Percentiles rank a stretch among this genome's conserved stretches.
Evolutionary conservation across 148 eudicot genomes (phyloP).

Genomic region (Heliosperma pusillum): DNA sequence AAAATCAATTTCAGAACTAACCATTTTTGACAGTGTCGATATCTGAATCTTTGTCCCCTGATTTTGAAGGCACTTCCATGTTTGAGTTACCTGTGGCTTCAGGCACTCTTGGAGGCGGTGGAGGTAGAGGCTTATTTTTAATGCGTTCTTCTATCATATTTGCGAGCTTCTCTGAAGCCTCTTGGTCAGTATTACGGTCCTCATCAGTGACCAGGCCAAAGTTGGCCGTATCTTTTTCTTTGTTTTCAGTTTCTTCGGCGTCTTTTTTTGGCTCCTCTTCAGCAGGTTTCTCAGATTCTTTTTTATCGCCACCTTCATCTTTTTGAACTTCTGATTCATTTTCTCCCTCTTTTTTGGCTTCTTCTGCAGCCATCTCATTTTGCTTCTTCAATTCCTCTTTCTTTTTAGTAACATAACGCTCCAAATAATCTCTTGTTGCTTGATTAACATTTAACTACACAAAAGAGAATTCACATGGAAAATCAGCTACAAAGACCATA

Average conservation of each 20-base stretch:
- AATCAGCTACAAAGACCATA: conserved; percentile 4
- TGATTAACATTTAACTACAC: conserved; percentile 66
- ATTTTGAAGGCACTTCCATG: conserved; percentile 55
- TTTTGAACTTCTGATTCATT: conserved; percentile 31
- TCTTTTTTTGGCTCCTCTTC: conserved; percentile 58
- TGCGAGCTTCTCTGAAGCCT: conserved; percentile 62
- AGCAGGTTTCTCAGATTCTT: conserved; percentile 44
- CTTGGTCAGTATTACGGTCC: conserved; percentile 72
- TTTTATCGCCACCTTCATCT: conserved; percentile 39
- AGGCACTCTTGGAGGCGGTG: conserved; percentile 56
- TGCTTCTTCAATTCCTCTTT: conserved; percentile 42
- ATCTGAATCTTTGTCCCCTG: conserved; percentile 69
- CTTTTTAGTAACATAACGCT: conserved; percentile 77
- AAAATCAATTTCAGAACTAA: conserved; percentile 23
- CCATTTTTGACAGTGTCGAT: conserved; percentile 50
- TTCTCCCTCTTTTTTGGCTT: conserved; percentile 50
- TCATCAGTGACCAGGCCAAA: conserved; percentile 85
- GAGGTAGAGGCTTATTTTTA: conserved; percentile 71
- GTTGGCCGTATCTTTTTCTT: conserved; percentile 51
- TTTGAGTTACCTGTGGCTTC: conserved; percentile 47
- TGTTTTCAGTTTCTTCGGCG: conserved; percentile 39
- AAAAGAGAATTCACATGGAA: conserved; percentile 2
- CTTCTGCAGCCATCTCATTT: conserved; percentile 46
- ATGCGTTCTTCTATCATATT: conserved; percentile 74
- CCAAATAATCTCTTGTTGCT: conserved; percentile 70